phyloP scores from a whole-genome alignment of 2,329 filamentous ascomycete species.

The Furcasterigmium furcatum region DNA sequence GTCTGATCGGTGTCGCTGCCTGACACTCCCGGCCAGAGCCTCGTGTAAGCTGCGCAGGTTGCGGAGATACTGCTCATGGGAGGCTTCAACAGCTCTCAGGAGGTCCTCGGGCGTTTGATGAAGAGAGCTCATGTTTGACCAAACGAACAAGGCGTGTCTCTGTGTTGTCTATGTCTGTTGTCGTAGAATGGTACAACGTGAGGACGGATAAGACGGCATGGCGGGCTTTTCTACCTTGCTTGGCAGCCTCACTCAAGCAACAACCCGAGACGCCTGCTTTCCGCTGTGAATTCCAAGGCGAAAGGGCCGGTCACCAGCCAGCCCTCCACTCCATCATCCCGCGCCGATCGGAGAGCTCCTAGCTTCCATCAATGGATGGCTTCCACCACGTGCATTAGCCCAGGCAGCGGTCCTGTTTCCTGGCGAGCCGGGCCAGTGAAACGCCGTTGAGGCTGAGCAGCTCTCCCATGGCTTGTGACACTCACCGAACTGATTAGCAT shows the following conservation, averaged over 20 bases:
- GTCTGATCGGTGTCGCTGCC: slow-evolving; percentile 5
- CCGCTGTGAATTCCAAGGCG: no score
- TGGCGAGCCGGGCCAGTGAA: neutral
- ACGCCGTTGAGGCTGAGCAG: slow-evolving; percentile 8
- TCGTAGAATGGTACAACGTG: neutral
- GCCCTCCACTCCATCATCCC: no score
- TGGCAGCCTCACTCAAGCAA: slow-evolving; percentile 1
- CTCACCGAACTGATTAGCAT: neutral
- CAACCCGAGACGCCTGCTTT: no score
- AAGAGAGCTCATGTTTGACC: slow-evolving; percentile 8
- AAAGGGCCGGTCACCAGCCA: no score
- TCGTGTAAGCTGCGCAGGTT: slow-evolving; percentile 24
- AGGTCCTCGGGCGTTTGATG: slow-evolving; percentile 26
- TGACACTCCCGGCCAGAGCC: slow-evolving; percentile 10
- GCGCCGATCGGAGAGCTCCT: neutral
- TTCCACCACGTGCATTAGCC: slow-evolving; percentile 2
- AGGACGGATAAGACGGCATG: neutral
- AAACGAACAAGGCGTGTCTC: no score
- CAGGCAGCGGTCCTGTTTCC: slow-evolving; percentile 4
- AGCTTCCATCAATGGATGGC: neutral
- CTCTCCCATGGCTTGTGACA: neutral
- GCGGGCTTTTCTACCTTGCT: slow-evolving; percentile 2
- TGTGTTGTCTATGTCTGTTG: neutral
- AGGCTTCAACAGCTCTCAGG: slow-evolving; percentile 25
- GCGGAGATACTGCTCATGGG: slow-evolving; percentile 29